A percentile compares a stretch with the other conserved stretches of the same genome.
Conservation (phyloP, 2,329 filamentous ascomycete genomes). For the Exophiala spinifera region DNA sequence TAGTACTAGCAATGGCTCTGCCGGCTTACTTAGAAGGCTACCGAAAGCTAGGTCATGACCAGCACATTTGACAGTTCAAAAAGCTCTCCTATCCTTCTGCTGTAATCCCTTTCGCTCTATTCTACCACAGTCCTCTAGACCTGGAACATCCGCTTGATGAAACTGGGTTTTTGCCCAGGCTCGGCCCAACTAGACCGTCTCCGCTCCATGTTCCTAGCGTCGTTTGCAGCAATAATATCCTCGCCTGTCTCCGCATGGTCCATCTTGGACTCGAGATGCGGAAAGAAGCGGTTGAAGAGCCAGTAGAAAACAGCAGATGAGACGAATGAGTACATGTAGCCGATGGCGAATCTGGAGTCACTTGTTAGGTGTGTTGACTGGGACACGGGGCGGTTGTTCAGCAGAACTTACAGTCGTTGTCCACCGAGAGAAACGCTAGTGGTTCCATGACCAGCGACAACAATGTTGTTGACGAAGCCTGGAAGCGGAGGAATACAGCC, state of each 20-base stretch:
- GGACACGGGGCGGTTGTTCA: no score
- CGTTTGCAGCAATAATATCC: slow-evolving; percentile 26
- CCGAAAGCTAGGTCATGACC: no score
- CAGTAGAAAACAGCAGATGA: slow-evolving; percentile 27
- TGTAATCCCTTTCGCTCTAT: no score
- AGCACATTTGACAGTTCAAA: no score
- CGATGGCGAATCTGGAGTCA: slow-evolving; percentile 15
- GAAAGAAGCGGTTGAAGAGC: slow-evolving; percentile 26
- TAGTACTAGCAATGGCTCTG: no score
- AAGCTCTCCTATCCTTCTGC: no score
- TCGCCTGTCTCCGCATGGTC: slow-evolving; percentile 23
- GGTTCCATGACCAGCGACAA: slow-evolving; percentile 17
- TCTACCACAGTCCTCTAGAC: slow-evolving; percentile 8
- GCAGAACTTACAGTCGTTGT: slow-evolving; percentile 12
- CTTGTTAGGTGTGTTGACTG: slow-evolving; percentile 1
- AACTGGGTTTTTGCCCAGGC: slow-evolving; percentile 13
- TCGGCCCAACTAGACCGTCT: slow-evolving; percentile 18
- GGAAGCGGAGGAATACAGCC: slow-evolving; percentile 38
- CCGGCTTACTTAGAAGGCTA: no score
- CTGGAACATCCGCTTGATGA: slow-evolving; percentile 17
- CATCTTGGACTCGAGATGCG: slow-evolving; percentile 24
- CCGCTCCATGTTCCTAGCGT: slow-evolving; percentile 20
- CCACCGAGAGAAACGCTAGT: slow-evolving; percentile 23
- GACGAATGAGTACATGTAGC: slow-evolving; percentile 26
- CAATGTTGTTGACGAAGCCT: slow-evolving; percentile 38